These are phyloP conservation scores for Leptographium wingfieldii DNA, from an alignment of 2,329 filamentous ascomycete species.

Conservation along the genomic window DNA sequence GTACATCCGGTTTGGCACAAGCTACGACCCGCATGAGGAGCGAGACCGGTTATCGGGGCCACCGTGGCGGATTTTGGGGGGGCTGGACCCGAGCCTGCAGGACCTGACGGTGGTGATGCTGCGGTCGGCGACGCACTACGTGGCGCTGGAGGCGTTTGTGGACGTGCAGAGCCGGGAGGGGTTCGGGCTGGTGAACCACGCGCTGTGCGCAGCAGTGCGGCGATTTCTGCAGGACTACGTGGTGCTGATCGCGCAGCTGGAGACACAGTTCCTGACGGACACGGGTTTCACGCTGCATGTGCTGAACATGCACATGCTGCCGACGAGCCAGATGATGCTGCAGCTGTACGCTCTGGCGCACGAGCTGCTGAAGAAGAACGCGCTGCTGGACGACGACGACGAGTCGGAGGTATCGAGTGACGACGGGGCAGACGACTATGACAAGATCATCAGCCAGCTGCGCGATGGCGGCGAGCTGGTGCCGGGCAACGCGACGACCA, in stretches of 20 bases:
- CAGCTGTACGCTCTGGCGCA: slow-evolving; percentile 81
- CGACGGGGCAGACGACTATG: slow-evolving; percentile 72
- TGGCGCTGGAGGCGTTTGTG: slow-evolving; percentile 80
- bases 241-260: slow-evolving; percentile 81
- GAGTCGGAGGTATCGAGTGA: slow-evolving; percentile 56
- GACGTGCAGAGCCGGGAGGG: slow-evolving; percentile 89
- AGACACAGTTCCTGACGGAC: slow-evolving; percentile 84
- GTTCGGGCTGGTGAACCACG: slow-evolving; percentile 90
- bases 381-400: slow-evolving; percentile 69
- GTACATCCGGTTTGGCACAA: slow-evolving; percentile 76
- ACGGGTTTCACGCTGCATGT: slow-evolving; percentile 84
- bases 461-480: slow-evolving; percentile 75
- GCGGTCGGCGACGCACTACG: slow-evolving; percentile 88
- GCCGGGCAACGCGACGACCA: slow-evolving; percentile 65
- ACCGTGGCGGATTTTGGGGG: slow-evolving; percentile 63
- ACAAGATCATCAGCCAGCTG: slow-evolving; percentile 84
- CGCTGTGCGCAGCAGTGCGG: slow-evolving; percentile 86
- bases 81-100: slow-evolving; percentile 80
- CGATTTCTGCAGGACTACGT: slow-evolving; percentile 89
- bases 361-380: slow-evolving; percentile 80
- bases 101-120: slow-evolving; percentile 83
- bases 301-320: slow-evolving; percentile 80
- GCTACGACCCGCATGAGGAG: slow-evolving; percentile 74
- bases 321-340: slow-evolving; percentile 80
- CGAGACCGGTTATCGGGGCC: slow-evolving; percentile 79